Conservation (phyloP, 2,329 filamentous ascomycete species). For the Calycina marina region DNA sequence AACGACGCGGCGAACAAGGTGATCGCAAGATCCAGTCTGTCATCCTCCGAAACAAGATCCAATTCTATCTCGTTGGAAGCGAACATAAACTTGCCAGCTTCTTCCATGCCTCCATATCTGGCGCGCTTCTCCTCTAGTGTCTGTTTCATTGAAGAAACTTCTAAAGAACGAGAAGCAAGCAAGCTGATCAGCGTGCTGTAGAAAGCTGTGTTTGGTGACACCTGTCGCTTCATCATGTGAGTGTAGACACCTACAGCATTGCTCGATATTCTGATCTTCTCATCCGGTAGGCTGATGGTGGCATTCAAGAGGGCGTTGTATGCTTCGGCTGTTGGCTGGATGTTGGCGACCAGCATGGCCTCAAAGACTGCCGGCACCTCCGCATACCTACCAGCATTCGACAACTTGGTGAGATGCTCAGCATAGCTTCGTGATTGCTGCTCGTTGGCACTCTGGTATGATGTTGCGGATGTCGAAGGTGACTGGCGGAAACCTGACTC, state of each 20-base stretch:
- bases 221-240: slow-evolving; percentile 81
- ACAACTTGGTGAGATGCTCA: slow-evolving; percentile 62
- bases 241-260: slow-evolving; percentile 92
- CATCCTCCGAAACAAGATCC: slow-evolving; percentile 74
- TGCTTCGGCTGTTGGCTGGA: slow-evolving; percentile 68
- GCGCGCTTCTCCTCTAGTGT: slow-evolving; percentile 66
- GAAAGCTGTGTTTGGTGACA: slow-evolving; percentile 69
- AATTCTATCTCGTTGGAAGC: slow-evolving; percentile 77
- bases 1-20: slow-evolving; percentile 72
- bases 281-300: slow-evolving; percentile 65
- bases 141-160: slow-evolving; percentile 60
- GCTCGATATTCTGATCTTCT: slow-evolving; percentile 71
- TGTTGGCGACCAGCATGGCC: slow-evolving; percentile 68
- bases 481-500: slow-evolving; percentile 29
- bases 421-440: slow-evolving; percentile 58
- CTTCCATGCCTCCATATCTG: slow-evolving; percentile 74
- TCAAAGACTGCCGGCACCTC: slow-evolving; percentile 89
- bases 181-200: slow-evolving; percentile 79
- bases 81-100: slow-evolving; percentile 75
- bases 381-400: slow-evolving; percentile 56
- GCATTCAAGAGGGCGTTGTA: slow-evolving; percentile 85
- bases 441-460: slow-evolving; percentile 34
- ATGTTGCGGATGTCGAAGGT: slow-evolving; percentile 41
- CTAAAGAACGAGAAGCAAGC: slow-evolving; percentile 65
- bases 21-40: slow-evolving; percentile 71